These are phyloP conservation scores for Coemansia sp. DNA, from an alignment of 192 early-diverging fungal species.

Conservation along the genomic window DNA sequence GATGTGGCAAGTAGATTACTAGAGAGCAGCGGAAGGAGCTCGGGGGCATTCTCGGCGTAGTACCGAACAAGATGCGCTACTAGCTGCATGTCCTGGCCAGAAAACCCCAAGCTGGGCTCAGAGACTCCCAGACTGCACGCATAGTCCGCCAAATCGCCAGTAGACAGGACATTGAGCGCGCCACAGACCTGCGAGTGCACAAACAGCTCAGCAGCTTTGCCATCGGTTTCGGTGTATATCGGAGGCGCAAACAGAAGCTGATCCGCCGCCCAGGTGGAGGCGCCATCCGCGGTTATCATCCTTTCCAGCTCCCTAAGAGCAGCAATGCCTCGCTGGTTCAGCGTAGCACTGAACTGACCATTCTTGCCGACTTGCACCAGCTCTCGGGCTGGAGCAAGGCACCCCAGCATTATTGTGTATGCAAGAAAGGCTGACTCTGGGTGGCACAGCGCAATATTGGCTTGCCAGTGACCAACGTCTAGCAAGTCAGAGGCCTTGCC, in stretches of 20 bases:
- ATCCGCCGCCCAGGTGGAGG: slow-evolving; percentile 3
- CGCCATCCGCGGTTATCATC: slow-evolving; percentile 10
- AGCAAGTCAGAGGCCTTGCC: background rate
- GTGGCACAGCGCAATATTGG: slow-evolving; percentile 24
- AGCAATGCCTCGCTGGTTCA: slow-evolving; percentile 23
- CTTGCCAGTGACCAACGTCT: slow-evolving; percentile 18
- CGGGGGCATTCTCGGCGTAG: slow-evolving; percentile 20
- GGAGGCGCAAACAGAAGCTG: slow-evolving; percentile 31
- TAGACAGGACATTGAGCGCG: slow-evolving; percentile 16
- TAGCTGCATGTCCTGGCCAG: slow-evolving; percentile 34
- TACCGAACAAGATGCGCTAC: slow-evolving; percentile 20
- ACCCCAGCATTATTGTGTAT: slow-evolving; percentile 18
- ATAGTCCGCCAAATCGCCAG: background rate
- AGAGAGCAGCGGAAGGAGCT: slow-evolving; percentile 17
- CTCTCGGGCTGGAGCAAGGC: slow-evolving; percentile 12
- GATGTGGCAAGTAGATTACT: background rate
- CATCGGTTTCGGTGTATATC: slow-evolving; percentile 11
- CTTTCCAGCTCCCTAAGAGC: slow-evolving; percentile 17
- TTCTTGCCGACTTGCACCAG: background rate
- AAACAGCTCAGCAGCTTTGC: slow-evolving; percentile 1
- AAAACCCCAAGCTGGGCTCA: background rate
- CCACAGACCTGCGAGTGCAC: slow-evolving; percentile 16
- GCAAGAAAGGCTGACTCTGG: slow-evolving; percentile 25
- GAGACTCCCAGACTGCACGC: slow-evolving; percentile 15
- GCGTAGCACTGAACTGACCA: background rate